phyloP scores from a whole-genome alignment of 2,329 filamentous ascomycete genomes.

The Purpureocillium takamizusanense region DNA sequence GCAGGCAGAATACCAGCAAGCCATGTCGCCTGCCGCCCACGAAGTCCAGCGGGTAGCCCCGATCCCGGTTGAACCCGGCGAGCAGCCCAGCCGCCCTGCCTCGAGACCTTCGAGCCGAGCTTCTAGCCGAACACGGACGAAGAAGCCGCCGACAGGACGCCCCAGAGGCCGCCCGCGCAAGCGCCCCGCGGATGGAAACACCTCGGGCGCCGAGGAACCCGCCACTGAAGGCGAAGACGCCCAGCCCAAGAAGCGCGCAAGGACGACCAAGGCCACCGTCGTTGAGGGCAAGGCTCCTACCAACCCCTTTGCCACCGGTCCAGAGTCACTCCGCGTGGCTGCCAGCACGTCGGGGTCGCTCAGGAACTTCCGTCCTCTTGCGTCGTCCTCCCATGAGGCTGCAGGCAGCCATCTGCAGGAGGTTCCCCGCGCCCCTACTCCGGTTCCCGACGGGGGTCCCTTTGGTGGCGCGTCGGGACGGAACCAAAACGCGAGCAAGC shows the following conservation, averaged over 20 bases:
- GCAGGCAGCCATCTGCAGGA: constrained; percentile 53
- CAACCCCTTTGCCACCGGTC: constrained; percentile 60
- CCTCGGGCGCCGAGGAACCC: constrained; percentile 63
- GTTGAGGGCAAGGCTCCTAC: constrained; percentile 58
- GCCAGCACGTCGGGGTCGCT: constrained; percentile 86
- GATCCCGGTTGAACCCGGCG: constrained; percentile 16
- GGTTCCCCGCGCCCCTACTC: constrained; percentile 68
- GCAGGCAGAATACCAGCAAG: constrained; percentile 10
- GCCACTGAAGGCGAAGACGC: constrained; percentile 51
- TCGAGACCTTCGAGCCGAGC: constrained; percentile 54
- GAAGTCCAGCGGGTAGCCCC: constrained; percentile 27
- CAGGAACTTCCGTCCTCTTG: constrained; percentile 70
- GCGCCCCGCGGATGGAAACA: constrained; percentile 52
- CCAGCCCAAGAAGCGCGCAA: constrained; percentile 61
- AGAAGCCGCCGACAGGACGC: constrained; percentile 40
- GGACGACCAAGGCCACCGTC: constrained; percentile 49
- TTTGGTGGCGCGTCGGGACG: constrained; percentile 16
- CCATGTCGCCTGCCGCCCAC: constrained; percentile 6
- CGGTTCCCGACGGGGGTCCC: constrained; percentile 47
- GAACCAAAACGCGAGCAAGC: constrained; percentile 17
- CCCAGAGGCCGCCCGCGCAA: constrained; percentile 49
- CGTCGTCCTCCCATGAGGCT: constrained; percentile 35
- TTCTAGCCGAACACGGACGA: constrained; percentile 34
- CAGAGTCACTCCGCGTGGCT: constrained; percentile 78
- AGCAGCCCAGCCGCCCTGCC: constrained; percentile 16